Percentiles rank a stretch among this genome's conserved stretches.
Conservation (phyloP, 2,329 filamentous ascomycete genomes). For the Cercospora brassicicola region DNA sequence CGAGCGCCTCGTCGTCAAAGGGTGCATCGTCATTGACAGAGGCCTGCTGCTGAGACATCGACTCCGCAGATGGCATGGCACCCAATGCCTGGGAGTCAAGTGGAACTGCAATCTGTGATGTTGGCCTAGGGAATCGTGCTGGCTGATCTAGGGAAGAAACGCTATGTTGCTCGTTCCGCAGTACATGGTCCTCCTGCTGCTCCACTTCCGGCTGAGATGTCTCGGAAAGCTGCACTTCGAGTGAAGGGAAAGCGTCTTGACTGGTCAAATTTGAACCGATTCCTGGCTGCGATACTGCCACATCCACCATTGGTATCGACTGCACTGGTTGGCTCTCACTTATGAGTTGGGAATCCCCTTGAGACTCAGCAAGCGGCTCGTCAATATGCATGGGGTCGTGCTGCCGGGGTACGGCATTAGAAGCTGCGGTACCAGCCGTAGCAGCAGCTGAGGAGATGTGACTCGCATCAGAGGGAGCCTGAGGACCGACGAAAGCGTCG, state of each 20-base stretch:
- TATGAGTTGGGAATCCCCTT: not conserved
- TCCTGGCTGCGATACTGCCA: not conserved
- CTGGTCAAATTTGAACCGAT: not conserved
- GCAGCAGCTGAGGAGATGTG: not conserved
- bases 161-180: not conserved
- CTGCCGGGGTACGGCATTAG: not conserved
- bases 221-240: constrained; percentile 6
- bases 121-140: not conserved
- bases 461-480: not conserved
- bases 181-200: not conserved
- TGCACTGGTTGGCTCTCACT: not conserved
- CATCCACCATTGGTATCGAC: not conserved
- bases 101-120: not conserved
- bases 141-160: not conserved
- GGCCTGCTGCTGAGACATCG: not conserved
- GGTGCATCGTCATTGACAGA: not conserved
- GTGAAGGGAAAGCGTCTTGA: not conserved
- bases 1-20: constrained; percentile 5
- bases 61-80: not conserved
- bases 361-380: not conserved
- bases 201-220: constrained; percentile 1
- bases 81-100: not conserved
- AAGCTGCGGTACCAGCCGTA: not conserved
- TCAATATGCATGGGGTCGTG: not conserved
- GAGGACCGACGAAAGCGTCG: not conserved